Evolutionary conservation across 2,329 filamentous ascomycete species (phyloP), one percentile per base, ranked within the genome.

Genomic region (Microcyclospora pomicola): DNA sequence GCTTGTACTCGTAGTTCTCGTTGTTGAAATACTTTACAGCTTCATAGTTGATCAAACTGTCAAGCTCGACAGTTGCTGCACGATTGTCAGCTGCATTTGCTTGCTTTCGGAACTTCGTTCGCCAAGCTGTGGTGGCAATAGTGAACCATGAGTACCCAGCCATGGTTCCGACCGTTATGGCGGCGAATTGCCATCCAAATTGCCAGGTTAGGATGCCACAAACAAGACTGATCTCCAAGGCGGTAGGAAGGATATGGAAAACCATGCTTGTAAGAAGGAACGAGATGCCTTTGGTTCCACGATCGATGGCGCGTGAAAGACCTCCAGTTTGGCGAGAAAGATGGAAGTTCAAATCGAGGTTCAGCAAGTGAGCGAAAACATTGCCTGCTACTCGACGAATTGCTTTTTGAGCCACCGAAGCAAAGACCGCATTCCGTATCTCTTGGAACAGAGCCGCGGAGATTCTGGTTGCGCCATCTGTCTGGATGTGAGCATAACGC

Each of bases 1-100:
- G 76, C 27, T 74, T 72, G 32, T 94, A 84, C 64, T 98, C 91
- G 48, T 86, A 96, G 48, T 82, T 84, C 56, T 98, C 92, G 54
- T 98, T 98, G 67, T 98, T 98, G 66, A 96, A 98, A 65, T 96
- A 94, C 55, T 98, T 98, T 56, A 98, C 91, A 11, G 92, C 88
- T 62, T 98, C 91, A 55, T 95, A 98, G 65, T 98, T 98, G 68
- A 98, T 94, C 36, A 98, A 67, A 1, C 87, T 94, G 63, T 98
- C 91, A 1, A 96, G 87, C 0, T 88, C 88, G 6, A 96, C 85
- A 0, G 88, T 96, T 1, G 88, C 92, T 0, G 85, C 91, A 56
- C 79, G 84, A 62, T 96, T 98, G 52, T 98, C 92, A 0, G 91
- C 92, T 5, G 86, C 85, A 58, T 98, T 98, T 30, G 91, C 86